Conservation (phyloP, 2,329 filamentous ascomycete species). For the Aspergillus sp. region DNA sequence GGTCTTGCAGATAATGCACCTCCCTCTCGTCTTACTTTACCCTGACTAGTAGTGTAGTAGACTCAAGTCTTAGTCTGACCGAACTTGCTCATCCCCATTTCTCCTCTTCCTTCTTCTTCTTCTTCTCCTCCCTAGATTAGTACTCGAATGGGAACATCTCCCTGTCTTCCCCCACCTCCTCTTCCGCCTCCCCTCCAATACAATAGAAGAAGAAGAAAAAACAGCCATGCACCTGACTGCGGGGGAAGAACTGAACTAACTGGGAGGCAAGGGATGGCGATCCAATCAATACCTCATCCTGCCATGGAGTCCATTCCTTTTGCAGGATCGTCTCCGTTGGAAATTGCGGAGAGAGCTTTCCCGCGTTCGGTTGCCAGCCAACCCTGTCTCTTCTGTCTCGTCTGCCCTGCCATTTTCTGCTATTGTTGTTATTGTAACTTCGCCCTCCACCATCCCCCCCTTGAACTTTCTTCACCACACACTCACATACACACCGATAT, state of each 20-base stretch:
- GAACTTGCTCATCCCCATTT: too few species aligned
- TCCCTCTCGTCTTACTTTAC: neutral
- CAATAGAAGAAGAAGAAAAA: too few species aligned
- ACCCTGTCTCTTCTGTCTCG: neutral
- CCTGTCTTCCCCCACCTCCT: neutral
- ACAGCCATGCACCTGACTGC: conserved; percentile 9
- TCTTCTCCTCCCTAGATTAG: neutral
- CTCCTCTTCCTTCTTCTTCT: neutral
- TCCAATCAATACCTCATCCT: conserved; percentile 7
- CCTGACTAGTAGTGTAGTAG: neutral
- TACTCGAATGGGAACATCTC: neutral
- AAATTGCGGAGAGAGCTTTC: conserved; percentile 27
- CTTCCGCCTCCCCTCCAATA: neutral
- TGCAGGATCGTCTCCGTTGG: conserved; percentile 23
- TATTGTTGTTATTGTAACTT: too few species aligned
- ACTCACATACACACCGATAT: too few species aligned
- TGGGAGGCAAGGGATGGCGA: conserved; percentile 2
- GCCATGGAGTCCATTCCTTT: conserved; percentile 10
- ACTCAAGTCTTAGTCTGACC: too few species aligned
- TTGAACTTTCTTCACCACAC: too few species aligned
- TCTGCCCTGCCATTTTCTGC: neutral
- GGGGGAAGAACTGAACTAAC: conserved; percentile 7
- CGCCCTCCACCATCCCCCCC: too few species aligned
- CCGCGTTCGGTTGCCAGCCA: conserved; percentile 12
- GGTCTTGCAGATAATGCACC: neutral